Conservation (phyloP, 352 stramenopile species). For the Lagenidium giganteum region DNA sequence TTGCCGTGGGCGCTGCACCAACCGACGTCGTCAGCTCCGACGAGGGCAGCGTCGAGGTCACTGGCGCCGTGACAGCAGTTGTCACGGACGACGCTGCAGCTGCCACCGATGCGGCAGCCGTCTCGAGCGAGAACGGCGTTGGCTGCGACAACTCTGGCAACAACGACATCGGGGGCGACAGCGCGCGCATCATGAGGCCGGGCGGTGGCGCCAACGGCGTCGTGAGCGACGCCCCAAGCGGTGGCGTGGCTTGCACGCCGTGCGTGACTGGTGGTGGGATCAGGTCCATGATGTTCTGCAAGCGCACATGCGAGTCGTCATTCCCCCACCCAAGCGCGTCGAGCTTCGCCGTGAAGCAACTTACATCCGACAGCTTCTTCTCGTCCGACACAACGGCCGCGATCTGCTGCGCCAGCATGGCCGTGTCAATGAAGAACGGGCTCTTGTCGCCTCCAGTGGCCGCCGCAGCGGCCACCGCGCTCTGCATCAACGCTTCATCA, state of each 20-base stretch:
- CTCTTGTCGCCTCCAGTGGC: constrained; percentile 16
- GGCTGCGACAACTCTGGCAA: constrained; percentile 52
- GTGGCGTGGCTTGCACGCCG: too few relatives aligned
- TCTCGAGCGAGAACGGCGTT: constrained; percentile 30
- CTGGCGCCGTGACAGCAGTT: constrained; percentile 1
- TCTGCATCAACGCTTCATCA: constrained; percentile 47
- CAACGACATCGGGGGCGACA: constrained; percentile 68
- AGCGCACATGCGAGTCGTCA: too few relatives aligned
- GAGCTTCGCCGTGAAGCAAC: too few relatives aligned
- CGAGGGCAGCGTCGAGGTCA: constrained; percentile 6
- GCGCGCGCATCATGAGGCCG: constrained; percentile 60
- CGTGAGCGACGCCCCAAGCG: constrained; percentile 31
- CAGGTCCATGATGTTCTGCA: constrained; percentile 79
- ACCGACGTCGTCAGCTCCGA: constrained; percentile 2
- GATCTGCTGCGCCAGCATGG: constrained; percentile 50
- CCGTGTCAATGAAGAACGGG: constrained; percentile 64
- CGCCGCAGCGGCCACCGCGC: constrained; percentile 4
- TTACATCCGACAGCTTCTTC: constrained; percentile 77
- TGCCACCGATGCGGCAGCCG: constrained; percentile 1
- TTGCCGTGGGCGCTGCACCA: background rate
- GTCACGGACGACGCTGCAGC: constrained; percentile 8
- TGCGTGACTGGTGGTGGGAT: constrained; percentile 60
- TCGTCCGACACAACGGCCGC: constrained; percentile 61
- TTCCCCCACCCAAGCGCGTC: too few relatives aligned
- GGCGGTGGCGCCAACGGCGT: constrained; percentile 53